Percentiles rank a stretch among this genome's conserved stretches.
Evolutionary conservation across 2,329 filamentous ascomycete genomes (phyloP).

Genomic region (Fusarium sarcochroum): DNA sequence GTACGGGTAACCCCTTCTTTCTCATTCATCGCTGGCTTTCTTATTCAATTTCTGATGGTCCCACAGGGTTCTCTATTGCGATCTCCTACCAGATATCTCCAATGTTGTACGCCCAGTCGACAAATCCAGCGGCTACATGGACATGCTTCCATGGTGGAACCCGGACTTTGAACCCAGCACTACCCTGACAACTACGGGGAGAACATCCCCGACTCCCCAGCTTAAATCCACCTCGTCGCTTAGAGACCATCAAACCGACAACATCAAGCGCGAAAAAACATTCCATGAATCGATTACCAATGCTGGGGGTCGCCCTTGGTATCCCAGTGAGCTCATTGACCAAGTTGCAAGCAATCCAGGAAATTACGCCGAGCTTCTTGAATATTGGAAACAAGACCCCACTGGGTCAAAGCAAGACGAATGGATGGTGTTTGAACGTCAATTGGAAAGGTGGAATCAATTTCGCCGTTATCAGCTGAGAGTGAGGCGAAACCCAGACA

Average conservation of each 20-base stretch:
- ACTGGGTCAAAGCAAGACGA: slow-evolving; percentile 3
- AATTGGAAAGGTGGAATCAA: slow-evolving; percentile 36
- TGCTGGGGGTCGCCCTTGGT: slow-evolving; percentile 44
- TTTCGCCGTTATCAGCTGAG: slow-evolving; percentile 39
- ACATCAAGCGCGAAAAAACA: slow-evolving; percentile 24
- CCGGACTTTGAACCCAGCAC: slow-evolving; percentile 15
- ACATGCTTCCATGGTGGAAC: slow-evolving; percentile 25
- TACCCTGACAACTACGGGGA: slow-evolving; percentile 14
- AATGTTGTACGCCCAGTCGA: slow-evolving; percentile 29
- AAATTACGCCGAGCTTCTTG: slow-evolving; percentile 20
- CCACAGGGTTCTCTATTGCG: slow-evolving; percentile 36
- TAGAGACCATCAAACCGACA: slow-evolving; percentile 17
- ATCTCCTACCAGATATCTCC: slow-evolving; percentile 31
- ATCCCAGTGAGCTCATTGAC: slow-evolving; percentile 26
- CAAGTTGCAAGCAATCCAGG: slow-evolving; percentile 24
- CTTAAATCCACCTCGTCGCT: background rate
- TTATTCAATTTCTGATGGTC: slow-evolving; percentile 15
- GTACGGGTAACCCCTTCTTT: slow-evolving; percentile 28
- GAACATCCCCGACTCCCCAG: slow-evolving; percentile 3
- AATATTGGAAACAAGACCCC: slow-evolving; percentile 35
- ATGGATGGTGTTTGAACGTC: slow-evolving; percentile 40
- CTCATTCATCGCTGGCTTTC: background rate
- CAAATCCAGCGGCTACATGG: slow-evolving; percentile 25
- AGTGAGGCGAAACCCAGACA: slow-evolving; percentile 23
- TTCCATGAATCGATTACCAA: slow-evolving; percentile 24